These are phyloP conservation scores for Limnomonas spitsbergensis DNA, from an alignment of 139 green algal genomes.

Conservation along the genomic window DNA sequence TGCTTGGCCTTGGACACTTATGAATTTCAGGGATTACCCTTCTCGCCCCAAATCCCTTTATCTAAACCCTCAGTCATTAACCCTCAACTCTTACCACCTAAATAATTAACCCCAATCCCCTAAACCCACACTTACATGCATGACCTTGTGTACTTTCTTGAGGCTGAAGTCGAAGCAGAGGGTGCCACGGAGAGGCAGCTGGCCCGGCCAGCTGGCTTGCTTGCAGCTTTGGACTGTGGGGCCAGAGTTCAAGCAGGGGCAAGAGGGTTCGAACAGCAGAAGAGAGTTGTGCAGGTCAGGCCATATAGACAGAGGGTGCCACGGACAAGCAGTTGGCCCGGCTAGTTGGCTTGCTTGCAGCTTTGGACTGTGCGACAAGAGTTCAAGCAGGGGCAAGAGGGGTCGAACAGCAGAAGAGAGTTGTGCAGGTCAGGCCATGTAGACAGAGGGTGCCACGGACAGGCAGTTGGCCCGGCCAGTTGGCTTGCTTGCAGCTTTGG, in stretches of 20 bases:
- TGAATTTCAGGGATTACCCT: no score
- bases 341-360: not conserved
- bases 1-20: no score
- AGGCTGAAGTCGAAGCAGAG: constrained; percentile 40
- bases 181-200: constrained; percentile 34
- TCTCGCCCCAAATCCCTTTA: no score
- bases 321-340: constrained; percentile 28
- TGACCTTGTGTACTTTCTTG: constrained; percentile 16
- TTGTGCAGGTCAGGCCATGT: no score
- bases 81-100: no score
- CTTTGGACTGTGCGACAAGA: not conserved
- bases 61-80: no score
- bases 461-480: constrained; percentile 32
- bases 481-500: not conserved
- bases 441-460: constrained; percentile 28
- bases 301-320: constrained; percentile 37
- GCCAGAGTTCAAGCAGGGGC: no score
- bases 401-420: no score
- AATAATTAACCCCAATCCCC: no score
- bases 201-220: not conserved
- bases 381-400: no score
- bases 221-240: not conserved
- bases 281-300: no score
- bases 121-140: constrained; percentile 25
- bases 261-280: no score